Conservation (phyloP, 2,329 filamentous ascomycete genomes). For the Triangularia verruculosa region DNA sequence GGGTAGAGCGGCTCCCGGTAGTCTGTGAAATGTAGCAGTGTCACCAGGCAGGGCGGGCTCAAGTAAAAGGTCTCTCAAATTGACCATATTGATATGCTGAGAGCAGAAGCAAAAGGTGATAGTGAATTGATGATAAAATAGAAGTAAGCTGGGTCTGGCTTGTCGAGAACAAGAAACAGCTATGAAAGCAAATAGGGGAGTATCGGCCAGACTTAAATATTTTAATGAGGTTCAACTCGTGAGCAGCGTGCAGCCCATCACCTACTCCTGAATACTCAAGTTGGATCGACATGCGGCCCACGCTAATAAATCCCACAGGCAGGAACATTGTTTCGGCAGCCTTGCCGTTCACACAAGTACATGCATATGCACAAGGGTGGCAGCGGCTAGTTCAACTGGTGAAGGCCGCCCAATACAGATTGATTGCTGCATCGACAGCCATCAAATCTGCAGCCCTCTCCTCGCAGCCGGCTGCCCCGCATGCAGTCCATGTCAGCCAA, state of each 20-base stretch:
- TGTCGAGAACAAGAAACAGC: conserved; percentile 1
- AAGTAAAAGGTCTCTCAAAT: conserved; percentile 11
- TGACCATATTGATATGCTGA: conserved; percentile 3
- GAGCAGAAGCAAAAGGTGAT: conserved; percentile 1
- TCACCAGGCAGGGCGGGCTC: conserved; percentile 8
- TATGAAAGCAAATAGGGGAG: background rate
- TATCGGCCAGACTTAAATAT: background rate
- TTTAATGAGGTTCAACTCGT: no score
- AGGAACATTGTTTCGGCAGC: background rate
- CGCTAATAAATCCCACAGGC: background rate
- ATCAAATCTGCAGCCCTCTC: no score
- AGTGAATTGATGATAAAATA: background rate
- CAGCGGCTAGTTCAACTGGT: no score
- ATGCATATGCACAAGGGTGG: no score
- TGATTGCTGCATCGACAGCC: no score
- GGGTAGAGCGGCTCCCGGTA: conserved; percentile 6
- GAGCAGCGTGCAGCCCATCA: no score
- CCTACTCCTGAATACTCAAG: no score
- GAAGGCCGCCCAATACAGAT: no score
- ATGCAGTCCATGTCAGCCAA: no score
- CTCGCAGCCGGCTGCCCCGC: no score
- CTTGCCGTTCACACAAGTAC: no score
- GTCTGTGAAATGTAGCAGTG: conserved; percentile 4
- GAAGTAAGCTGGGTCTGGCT: background rate
- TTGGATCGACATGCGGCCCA: background rate